Evolutionary conservation across 2,329 filamentous ascomycete genomes (phyloP), one percentile per base, ranked within the genome.

Genomic region (Pseudocercospora fuligena): DNA sequence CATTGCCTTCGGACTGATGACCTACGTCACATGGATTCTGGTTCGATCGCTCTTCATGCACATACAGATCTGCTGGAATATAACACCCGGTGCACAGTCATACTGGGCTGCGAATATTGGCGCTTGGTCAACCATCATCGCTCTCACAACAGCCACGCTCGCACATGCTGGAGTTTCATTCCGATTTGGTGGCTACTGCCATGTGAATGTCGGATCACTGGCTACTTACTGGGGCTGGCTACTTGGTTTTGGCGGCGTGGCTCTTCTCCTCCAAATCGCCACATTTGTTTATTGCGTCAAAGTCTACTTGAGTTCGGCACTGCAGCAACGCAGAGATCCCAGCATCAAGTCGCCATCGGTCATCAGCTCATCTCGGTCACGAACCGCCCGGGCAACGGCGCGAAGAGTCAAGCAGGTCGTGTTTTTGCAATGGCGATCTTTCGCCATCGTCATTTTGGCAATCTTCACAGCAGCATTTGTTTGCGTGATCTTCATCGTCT

Each of bases 161-260:
- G 66, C 73, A 1, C 69, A 73, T 6, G 75, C 74, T 0, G 79
- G 79, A 14, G 79, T 80, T n/a, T 77, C 74, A 11, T 81, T 78
- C 63, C 75, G 79, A n/a, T 97, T 97, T 75, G 94, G 94, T 61
- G 86, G 87, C 54, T 92, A 93, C 43, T 98, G 94, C 79, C 93
- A 97, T 78, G 93, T 97, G 82, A 97, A 97, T 82, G 76, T 78
- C 53, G 79, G 79, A 8, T 72, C 73, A 16, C 75, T 80, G 19
- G 70, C 73, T 1, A 78, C 77, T 0, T 80, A 80, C 69, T 81
- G 79, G 79, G 71, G 74, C 29, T 80, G 78, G 78, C 68, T 79
- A 16, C 72, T 81, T 21, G 70, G 71, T 0, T 79, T 81, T 49
- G 69, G 72, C 19, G 71, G 67, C 33, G 47, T 73, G 16, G 74